Base-by-base conservation (phyloP, 169 alveolate species). In the Plasmodium knowlesi region DNA sequence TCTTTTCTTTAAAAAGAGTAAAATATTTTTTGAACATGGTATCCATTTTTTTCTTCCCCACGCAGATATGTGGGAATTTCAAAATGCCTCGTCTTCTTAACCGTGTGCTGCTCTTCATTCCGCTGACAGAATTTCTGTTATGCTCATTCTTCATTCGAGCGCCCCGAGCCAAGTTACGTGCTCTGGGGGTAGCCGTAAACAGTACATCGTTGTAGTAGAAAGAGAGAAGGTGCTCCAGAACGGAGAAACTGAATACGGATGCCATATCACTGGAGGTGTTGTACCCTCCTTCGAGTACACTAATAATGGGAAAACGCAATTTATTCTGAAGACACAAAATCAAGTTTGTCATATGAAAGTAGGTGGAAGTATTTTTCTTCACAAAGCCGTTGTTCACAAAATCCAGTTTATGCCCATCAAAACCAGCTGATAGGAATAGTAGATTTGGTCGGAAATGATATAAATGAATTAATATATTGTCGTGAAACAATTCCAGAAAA, bases 211-310 rank as follows among this genome's bases (percentile, higher is more conserved):
- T 90, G 39, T 90, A 76, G 61, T 93, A 89, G 74, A 97, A 96
- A 5, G 98, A 98, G 6, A 93, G 80, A 0, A 98, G 98, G 95
- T 99, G 99, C 83, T 97, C 98, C 30, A 97, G 89, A 12, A 99
- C 99, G 8, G 99, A 97, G 30, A 96, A 95, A 3, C 99, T 99
- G 72, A 99, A 96, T 14, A 99, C 99, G 32, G 99, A 97, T 0
- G 98, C 96, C 71, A 97, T 96, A 10, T 98, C 98, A 8, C 97
- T 97, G 9, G 97, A 96, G 5, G 99, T 98, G 94, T 98, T 98
- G 94, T 99, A 99, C 4, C 99, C 99, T 10, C 99, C 99, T 92
- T 99, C 99, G 19, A 99, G 95, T 8, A 99, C 99, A 50, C 99
- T 97, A 3, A 99, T 98, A 1, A 99, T 95, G n/a, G 95, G 95